phyloP scores from a whole-genome alignment of 495 filamentous ascomycete species.

The Jackrogersella minutella region DNA sequence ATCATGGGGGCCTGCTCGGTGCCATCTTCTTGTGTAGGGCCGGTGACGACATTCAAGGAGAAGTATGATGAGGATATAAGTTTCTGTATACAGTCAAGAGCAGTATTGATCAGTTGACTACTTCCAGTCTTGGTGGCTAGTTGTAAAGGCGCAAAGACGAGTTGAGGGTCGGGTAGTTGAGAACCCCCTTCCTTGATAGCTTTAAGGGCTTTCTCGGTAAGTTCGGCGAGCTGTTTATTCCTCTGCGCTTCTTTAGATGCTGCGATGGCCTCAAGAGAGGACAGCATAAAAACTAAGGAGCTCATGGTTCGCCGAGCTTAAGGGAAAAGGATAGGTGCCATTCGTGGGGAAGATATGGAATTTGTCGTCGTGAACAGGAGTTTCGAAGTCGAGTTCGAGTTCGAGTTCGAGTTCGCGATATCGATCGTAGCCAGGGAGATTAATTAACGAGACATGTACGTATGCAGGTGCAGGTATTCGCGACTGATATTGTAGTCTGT shows the following conservation, averaged over 20 bases:
- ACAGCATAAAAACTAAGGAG: slow-evolving; percentile 93
- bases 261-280: slow-evolving; percentile 88
- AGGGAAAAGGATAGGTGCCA: slow-evolving; percentile 48
- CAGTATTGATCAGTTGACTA: slow-evolving; percentile 83
- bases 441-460: slow-evolving; percentile 3
- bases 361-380: neutral
- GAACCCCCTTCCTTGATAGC: slow-evolving; percentile 81
- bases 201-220: slow-evolving; percentile 78
- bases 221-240: slow-evolving; percentile 79
- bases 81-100: slow-evolving; percentile 97
- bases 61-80: slow-evolving; percentile 99
- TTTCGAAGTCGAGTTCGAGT: neutral
- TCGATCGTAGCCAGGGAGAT: slow-evolving; percentile 18
- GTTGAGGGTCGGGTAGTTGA: slow-evolving; percentile 78
- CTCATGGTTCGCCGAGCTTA: slow-evolving; percentile 69
- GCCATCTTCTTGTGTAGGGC: slow-evolving; percentile 53
- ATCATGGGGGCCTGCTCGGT: slow-evolving; percentile 71
- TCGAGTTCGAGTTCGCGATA: neutral
- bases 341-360: slow-evolving; percentile 38
- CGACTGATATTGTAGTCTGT: slow-evolving; percentile 12
- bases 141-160: slow-evolving; percentile 89
- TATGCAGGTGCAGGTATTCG: neutral
- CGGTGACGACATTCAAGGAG: slow-evolving; percentile 69
- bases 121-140: slow-evolving; percentile 86
- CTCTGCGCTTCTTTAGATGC: slow-evolving; percentile 85